phyloP scores from a whole-genome alignment of 2,329 filamentous ascomycete species.

The Geoglossum cookeanum region DNA sequence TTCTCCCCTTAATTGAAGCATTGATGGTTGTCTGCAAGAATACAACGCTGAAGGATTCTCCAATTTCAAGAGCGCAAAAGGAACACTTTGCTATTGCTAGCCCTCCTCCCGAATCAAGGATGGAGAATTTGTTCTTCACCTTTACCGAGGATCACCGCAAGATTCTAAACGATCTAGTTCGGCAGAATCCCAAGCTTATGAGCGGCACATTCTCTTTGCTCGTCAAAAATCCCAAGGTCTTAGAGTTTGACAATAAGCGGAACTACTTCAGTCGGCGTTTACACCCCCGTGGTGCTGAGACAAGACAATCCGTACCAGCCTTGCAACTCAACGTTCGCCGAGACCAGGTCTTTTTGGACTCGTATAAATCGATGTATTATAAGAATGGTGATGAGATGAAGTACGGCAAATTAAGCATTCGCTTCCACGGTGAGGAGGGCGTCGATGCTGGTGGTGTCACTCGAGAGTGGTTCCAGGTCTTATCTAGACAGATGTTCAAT shows the following conservation, averaged over 20 bases:
- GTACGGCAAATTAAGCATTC: constrained; percentile 93
- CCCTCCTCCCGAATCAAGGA: constrained; percentile 58
- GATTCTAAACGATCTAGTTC: constrained; percentile 91
- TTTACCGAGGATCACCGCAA: constrained; percentile 97
- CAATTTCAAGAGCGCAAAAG: constrained; percentile 22
- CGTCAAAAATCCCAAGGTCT: constrained; percentile 95
- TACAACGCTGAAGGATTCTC: constrained; percentile 56
- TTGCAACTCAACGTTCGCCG: constrained; percentile 79
- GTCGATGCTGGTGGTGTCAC: constrained; percentile 96
- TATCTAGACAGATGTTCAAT: constrained; percentile 96
- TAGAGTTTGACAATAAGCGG: constrained; percentile 98
- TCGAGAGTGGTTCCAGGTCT: constrained; percentile 96
- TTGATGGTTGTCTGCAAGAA: constrained; percentile 99
- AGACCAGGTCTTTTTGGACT: constrained; percentile 93
- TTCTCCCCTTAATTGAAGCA: constrained; percentile 84
- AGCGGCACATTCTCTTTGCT: constrained; percentile 90
- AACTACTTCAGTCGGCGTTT: constrained; percentile 96
- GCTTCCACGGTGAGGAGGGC: constrained; percentile 93
- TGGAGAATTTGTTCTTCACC: constrained; percentile 84
- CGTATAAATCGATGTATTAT: constrained; percentile 95
- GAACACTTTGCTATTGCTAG: constrained; percentile 54
- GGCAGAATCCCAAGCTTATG: constrained; percentile 95
- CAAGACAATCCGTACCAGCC: constrained; percentile 52
- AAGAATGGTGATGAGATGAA: constrained; percentile 96
- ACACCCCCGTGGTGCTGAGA: constrained; percentile 53